phyloP scores from a whole-genome alignment of 108 stramenopile genomes.

The Stephanodiscus minutulus region DNA sequence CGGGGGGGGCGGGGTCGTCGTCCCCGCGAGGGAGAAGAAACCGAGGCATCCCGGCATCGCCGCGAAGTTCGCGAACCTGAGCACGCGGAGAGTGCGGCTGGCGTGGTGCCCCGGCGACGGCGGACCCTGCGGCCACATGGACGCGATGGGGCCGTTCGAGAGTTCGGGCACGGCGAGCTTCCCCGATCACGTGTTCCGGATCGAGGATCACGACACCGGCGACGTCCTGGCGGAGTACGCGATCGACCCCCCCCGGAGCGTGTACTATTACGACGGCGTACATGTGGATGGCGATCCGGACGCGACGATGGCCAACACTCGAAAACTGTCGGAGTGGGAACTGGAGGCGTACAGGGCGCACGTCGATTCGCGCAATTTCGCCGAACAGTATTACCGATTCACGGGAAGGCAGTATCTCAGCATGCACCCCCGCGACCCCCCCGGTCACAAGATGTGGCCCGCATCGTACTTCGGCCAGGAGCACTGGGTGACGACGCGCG shows the following conservation, averaged over 20 bases:
- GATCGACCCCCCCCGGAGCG: conserved; percentile 28
- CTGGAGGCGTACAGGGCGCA: conserved; percentile 45
- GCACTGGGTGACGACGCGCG: conserved; percentile 77
- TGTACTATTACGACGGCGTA: conserved; percentile 77
- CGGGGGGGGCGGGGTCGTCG: too few relatives aligned
- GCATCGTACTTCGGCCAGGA: conserved; percentile 84
- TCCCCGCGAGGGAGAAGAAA: conserved; percentile 15
- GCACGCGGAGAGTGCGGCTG: conserved; percentile 36
- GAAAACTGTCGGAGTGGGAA: conserved; percentile 26
- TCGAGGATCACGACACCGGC: conserved; percentile 54
- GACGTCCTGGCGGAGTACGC: conserved; percentile 24
- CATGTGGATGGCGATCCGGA: conserved; percentile 53
- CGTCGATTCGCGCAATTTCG: conserved; percentile 54
- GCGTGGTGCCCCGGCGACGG: too few relatives aligned
- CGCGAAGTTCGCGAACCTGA: conserved; percentile 80
- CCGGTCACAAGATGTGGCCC: conserved; percentile 81
- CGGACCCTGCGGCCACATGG: conserved; percentile 34
- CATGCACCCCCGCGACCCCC: too few relatives aligned
- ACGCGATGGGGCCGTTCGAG: conserved; percentile 48
- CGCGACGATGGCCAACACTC: too few relatives aligned
- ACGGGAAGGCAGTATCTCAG: conserved; percentile 59
- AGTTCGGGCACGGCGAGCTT: conserved; percentile 63
- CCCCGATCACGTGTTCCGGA: conserved; percentile 66
- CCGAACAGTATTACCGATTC: conserved; percentile 59
- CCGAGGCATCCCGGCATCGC: conserved; percentile 65